Percentiles rank a stretch among this genome's conserved stretches.
phyloP scores from a whole-genome alignment of 2,329 filamentous ascomycete species.

The Aureobasidium vineae region DNA sequence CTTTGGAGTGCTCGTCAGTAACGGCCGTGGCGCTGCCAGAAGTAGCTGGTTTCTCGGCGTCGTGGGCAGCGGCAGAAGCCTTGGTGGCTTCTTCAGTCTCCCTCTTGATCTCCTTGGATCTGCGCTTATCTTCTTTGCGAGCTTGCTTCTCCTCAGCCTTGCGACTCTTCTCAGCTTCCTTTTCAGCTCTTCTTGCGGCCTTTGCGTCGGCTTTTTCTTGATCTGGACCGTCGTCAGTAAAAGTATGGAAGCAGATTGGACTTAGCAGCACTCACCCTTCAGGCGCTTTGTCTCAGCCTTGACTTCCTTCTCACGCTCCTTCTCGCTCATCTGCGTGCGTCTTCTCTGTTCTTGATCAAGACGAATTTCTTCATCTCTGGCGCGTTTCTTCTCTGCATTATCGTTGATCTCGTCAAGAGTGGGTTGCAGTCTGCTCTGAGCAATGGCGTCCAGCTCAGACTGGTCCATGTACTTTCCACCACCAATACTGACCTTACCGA shows the following conservation, averaged over 20 bases:
- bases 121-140: slow-evolving; percentile 55
- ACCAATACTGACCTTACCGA: slow-evolving; percentile 67
- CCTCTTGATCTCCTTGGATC: slow-evolving; percentile 42
- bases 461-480: slow-evolving; percentile 77
- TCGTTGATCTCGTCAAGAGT: slow-evolving; percentile 81
- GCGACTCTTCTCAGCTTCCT: slow-evolving; percentile 48
- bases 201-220: slow-evolving; percentile 54
- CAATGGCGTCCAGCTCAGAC: slow-evolving; percentile 75
- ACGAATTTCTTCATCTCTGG: slow-evolving; percentile 61
- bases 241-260: no score
- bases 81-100: slow-evolving; percentile 29
- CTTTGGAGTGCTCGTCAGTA: not conserved
- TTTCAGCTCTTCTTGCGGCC: slow-evolving; percentile 39
- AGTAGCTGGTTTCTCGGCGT: slow-evolving; percentile 17
- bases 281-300: slow-evolving; percentile 49
- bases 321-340: slow-evolving; percentile 58
- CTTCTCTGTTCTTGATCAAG: slow-evolving; percentile 65
- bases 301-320: slow-evolving; percentile 48
- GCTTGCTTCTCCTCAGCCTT: slow-evolving; percentile 55
- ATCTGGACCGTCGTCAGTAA: slow-evolving; percentile 46
- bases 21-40: not conserved
- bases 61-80: slow-evolving; percentile 28
- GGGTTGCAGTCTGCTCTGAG: slow-evolving; percentile 72
- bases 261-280: slow-evolving; percentile 54
- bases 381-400: slow-evolving; percentile 69